Base-by-base conservation (phyloP, 225 moss, liverwort and hornwort species). In the Polytrichum formosum region DNA sequence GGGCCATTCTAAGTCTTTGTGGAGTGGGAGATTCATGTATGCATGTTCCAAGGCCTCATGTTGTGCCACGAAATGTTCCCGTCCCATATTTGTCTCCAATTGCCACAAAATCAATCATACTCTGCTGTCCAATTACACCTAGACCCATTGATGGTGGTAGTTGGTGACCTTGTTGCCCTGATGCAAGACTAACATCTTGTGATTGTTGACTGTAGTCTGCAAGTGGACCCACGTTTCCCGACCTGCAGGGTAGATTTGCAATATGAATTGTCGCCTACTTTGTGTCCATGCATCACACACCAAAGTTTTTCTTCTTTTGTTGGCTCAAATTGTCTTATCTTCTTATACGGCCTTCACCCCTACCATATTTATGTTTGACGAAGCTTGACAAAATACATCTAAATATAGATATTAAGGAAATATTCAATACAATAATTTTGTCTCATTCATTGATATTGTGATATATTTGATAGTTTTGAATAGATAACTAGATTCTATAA, bases 121-220 rank as follows among this genome's bases (percentile, higher is more conserved):
- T 85, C 70, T 92, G 76, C 75, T 84, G 81, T 64, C 93, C 96
- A 73, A 93, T 93, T 18, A 97, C 79, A 61, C 96, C 93, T 17
- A 81, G 85, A 70, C 90, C 92, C 75, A 83, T 73, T 33, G 86
- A 86, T 33, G 91, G 82, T 76, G 89, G 90, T 28, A 79, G 67
- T 64, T 79, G 78, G 19, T 79, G 87, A 63, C 77, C 87, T 74
- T 89, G 81, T 72, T 89, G 96, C 60, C 93, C 93, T 20, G 85
- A 87, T 64, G 84, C 84, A 77, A 97, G 91, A 79, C 92, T 91
- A 26, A 71, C 89, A 72, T 97, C 97, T 68, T 91, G 91, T 69
- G 97, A 93, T 78, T 94, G 90, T 77, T 92, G 94, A 68, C 94
- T 92, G 55, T 92, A 89, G 70, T 97, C 97, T 71, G 90, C 94